Evolutionary conservation across 768 basidiomycete species (phyloP).

Genomic region (Leccinellum luteum): DNA sequence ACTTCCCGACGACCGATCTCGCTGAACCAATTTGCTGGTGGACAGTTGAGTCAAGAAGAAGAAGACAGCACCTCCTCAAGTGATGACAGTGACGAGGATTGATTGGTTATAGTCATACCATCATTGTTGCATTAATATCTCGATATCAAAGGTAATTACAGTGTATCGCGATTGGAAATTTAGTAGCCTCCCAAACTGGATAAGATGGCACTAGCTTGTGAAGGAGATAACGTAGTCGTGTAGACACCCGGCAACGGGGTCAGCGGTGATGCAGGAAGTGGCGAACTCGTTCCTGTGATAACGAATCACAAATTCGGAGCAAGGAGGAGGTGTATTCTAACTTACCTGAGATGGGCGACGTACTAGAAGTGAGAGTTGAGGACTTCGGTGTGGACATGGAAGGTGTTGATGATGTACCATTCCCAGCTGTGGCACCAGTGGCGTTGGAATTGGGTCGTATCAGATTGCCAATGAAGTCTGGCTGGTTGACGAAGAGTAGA

Average conservation of each 20-base stretch:
- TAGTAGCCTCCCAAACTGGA: conserved; percentile 25
- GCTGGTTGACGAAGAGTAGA: conserved; percentile 58
- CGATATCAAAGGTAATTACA: conserved; percentile 2
- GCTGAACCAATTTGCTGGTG: conserved; percentile 47
- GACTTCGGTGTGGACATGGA: conserved; percentile 1
- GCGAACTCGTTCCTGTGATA: conserved; percentile 15
- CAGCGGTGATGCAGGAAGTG: conserved; percentile 11
- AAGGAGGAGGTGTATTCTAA: background rate
- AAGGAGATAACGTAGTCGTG: conserved; percentile 24
- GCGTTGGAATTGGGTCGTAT: conserved; percentile 32
- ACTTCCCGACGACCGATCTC: conserved; percentile 44
- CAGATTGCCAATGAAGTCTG: conserved; percentile 50
- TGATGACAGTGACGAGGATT: conserved; percentile 55
- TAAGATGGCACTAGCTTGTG: conserved; percentile 32
- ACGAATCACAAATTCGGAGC: conserved; percentile 3
- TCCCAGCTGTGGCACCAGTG: background rate
- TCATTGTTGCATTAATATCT: conserved; percentile 4
- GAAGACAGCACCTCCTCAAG: conserved; percentile 55
- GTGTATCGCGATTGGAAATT: conserved; percentile 1
- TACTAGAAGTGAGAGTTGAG: background rate
- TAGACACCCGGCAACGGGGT: background rate
- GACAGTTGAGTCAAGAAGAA: conserved; percentile 33
- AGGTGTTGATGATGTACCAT: background rate
- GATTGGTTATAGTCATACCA: conserved; percentile 9
- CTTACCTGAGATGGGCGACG: background rate